Base-by-base conservation (phyloP, 2,329 filamentous ascomycete genomes). In the Capronia epimyces region DNA sequence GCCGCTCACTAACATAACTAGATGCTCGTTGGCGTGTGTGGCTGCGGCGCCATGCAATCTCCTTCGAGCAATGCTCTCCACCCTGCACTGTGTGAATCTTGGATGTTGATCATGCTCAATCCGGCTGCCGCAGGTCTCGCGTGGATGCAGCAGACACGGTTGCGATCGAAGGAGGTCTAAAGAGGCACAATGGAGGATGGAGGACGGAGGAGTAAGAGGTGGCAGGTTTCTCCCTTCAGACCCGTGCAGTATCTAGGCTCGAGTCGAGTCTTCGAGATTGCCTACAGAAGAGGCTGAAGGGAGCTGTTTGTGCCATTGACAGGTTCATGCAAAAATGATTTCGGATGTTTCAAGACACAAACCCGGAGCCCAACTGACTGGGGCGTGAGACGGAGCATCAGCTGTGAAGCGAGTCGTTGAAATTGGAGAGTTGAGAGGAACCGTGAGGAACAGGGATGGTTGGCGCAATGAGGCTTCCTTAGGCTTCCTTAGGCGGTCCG, bases 41-140 rank as follows among this genome's bases (percentile, higher is more conserved):
- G 50, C 47, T 46, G 50, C 50, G 27, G 49, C 52, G 47, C 47
- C 54, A 56, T 53, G 50, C 44, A 56, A 56, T 56, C 45, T 56
- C 54, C 45, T 46, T 18, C 32, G 13, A 15, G 5, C 18, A 13
- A 21, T 41, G 21, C 34, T 43, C 40, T 44, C 50, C 53, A 52
- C 53, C 51, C 24, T 27, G 45, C 45, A 46, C 49, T 46, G 50
- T 40, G 46, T 47, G 29, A 32, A 32, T 43, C 31, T 50, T 32
- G 44, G 45, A 47, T 52, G 48, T 51, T 50, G 45, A 37, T 15
- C 34, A 37, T 37, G 34, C 16, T 37, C 34, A 37, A 18, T 46
- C 42, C 7, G 20, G 15, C 36, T 34, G 39, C 32, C 24, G 50
- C 29, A 31, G 36, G 27, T 48, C 41, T 46, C 50, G 50, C 46